Percentiles rank a stretch among this genome's conserved stretches.
phyloP scores from a whole-genome alignment of 108 stramenopile genomes.

The Fragilariopsis cylindrus region DNA sequence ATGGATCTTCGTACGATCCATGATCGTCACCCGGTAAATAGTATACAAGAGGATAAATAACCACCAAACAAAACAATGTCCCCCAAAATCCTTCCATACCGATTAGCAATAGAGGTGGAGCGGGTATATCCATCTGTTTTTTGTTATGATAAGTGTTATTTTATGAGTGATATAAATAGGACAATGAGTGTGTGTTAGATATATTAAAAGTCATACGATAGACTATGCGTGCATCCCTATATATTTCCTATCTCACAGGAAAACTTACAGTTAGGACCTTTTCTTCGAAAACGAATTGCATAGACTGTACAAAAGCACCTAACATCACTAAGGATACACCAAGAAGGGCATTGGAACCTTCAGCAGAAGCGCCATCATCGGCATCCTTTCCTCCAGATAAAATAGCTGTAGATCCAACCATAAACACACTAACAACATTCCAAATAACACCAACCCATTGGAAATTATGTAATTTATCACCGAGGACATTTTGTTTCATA shows the following conservation, averaged over 20 bases:
- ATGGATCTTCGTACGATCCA: slow-evolving; percentile 87
- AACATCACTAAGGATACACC: slow-evolving; percentile 79
- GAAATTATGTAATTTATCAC: slow-evolving; percentile 65
- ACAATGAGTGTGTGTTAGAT: too few relatives aligned
- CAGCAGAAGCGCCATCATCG: slow-evolving; percentile 15
- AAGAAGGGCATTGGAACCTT: slow-evolving; percentile 51
- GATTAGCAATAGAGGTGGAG: slow-evolving; percentile 83
- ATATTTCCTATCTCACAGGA: neutral
- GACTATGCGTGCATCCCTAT: neutral
- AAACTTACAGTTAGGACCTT: slow-evolving; percentile 70
- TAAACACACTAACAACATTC: slow-evolving; percentile 81
- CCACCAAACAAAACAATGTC: slow-evolving; percentile 64
- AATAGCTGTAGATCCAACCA: slow-evolving; percentile 81
- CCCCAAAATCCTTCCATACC: slow-evolving; percentile 96
- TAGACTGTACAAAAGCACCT: slow-evolving; percentile 88
- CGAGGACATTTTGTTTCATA: slow-evolving; percentile 85
- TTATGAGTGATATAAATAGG: too few relatives aligned
- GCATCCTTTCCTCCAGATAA: slow-evolving; percentile 33
- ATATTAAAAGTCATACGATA: too few relatives aligned
- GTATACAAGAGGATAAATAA: slow-evolving; percentile 86
- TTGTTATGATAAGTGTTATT: too few relatives aligned
- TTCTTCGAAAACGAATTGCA: slow-evolving; percentile 93
- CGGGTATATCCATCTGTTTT: slow-evolving; percentile 57
- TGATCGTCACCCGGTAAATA: slow-evolving; percentile 86
- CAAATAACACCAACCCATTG: slow-evolving; percentile 89